A percentile compares a stretch with the other conserved stretches of the same genome.
These are phyloP conservation scores for Mortierella sp. DNA, from an alignment of 371 early-diverging fungal genomes.

Conservation along the genomic window DNA sequence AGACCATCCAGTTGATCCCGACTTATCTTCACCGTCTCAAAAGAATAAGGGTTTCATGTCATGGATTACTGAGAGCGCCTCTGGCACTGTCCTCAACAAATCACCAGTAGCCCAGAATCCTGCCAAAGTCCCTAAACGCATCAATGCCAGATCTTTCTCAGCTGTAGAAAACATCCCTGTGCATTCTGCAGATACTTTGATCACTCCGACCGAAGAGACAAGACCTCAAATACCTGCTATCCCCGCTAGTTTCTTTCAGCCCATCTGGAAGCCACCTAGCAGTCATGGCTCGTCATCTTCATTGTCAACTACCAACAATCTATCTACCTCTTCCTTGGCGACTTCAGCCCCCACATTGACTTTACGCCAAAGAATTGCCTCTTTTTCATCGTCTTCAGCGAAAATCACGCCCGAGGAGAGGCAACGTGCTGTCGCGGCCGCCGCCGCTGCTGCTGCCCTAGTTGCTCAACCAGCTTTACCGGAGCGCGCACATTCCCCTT, in stretches of 20 bases:
- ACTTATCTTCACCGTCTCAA: conserved; percentile 5
- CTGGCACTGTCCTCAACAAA: conserved; percentile 51
- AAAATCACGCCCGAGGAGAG: conserved; percentile 51
- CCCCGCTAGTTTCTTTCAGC: conserved; percentile 53
- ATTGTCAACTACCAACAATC: not conserved
- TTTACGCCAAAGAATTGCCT: conserved; percentile 48
- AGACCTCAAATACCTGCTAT: conserved; percentile 55
- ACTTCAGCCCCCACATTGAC: conserved; percentile 48
- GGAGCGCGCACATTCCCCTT: conserved; percentile 50
- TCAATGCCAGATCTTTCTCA: conserved; percentile 35
- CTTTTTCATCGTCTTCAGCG: conserved; percentile 43
- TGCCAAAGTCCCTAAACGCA: conserved; percentile 48
- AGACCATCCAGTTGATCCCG: conserved; percentile 14
- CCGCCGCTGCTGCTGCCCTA: conserved; percentile 41
- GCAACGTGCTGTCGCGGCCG: conserved; percentile 42
- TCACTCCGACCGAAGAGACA: conserved; percentile 25
- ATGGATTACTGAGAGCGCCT: conserved; percentile 53
- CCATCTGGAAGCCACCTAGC: conserved; percentile 37
- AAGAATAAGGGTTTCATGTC: conserved; percentile 41
- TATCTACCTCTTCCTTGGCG: conserved; percentile 19
- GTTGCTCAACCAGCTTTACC: conserved; percentile 31
- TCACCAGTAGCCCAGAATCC: conserved; percentile 37
- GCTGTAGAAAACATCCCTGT: conserved; percentile 27
- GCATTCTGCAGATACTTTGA: not conserved
- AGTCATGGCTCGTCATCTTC: conserved; percentile 23